Evolutionary conservation across 2,329 filamentous ascomycete genomes (phyloP).

Genomic region (Periconia sp.): DNA sequence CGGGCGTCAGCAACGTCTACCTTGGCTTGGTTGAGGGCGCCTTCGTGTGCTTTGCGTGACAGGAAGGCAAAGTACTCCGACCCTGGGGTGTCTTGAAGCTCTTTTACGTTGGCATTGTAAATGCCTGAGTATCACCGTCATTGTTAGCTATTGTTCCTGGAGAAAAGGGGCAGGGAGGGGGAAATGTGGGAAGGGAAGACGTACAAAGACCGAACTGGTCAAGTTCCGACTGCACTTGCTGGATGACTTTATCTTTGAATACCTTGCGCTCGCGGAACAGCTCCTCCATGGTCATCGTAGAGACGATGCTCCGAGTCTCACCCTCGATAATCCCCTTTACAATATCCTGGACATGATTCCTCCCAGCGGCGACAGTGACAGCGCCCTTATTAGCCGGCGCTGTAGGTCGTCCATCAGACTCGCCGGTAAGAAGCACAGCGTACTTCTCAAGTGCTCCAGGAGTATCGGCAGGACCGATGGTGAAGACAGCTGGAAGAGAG

Average conservation of each 20-base stretch:
- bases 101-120: conserved; percentile 79
- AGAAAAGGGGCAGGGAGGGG: background rate
- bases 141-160: background rate
- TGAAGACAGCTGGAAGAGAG: conserved; percentile 80
- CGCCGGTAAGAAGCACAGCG: conserved; percentile 73
- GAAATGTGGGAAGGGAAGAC: conserved; percentile 24
- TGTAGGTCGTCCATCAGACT: conserved; percentile 52
- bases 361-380: conserved; percentile 48
- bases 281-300: conserved; percentile 90
- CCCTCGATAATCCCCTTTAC: conserved; percentile 90
- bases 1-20: conserved; percentile 61
- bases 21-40: conserved; percentile 77
- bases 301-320: conserved; percentile 80
- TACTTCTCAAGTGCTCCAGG: conserved; percentile 74
- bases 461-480: conserved; percentile 77
- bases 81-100: conserved; percentile 78
- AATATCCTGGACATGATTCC: conserved; percentile 77
- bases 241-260: conserved; percentile 69
- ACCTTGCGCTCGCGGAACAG: conserved; percentile 77
- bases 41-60: conserved; percentile 81
- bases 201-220: conserved; percentile 73
- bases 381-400: conserved; percentile 34
- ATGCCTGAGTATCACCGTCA: conserved; percentile 8
- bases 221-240: conserved; percentile 74
- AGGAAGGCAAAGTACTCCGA: conserved; percentile 84